A percentile compares a stretch with the other conserved stretches of the same genome.
Conservation (phyloP, 495 filamentous ascomycete genomes). For the Neurospora sp. region DNA sequence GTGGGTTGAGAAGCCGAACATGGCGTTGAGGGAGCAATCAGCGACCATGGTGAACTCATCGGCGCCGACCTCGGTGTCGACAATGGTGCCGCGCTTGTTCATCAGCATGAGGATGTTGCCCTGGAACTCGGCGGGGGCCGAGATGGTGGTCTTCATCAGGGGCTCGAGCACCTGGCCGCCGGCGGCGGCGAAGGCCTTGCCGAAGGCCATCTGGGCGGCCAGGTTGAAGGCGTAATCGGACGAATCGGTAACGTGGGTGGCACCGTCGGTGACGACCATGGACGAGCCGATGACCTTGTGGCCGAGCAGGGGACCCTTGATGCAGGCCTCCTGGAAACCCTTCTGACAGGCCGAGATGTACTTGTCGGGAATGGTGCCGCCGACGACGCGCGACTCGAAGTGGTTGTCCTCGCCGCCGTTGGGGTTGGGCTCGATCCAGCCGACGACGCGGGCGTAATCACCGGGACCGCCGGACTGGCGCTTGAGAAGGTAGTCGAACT, state of each 20-base stretch:
- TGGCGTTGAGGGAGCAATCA: conserved; percentile 85
- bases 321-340: conserved; percentile 77
- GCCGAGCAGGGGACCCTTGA: conserved; percentile 84
- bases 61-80: conserved; percentile 86
- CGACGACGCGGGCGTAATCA: conserved; percentile 88
- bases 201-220: conserved; percentile 93
- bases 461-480: conserved; percentile 95
- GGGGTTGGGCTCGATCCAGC: conserved; percentile 81
- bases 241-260: conserved; percentile 96
- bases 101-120: conserved; percentile 87
- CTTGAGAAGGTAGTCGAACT: conserved; percentile 90
- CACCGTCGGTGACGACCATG: conserved; percentile 95
- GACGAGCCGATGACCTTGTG: conserved; percentile 82
- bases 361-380: conserved; percentile 91
- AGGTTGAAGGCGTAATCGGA: conserved; percentile 98
- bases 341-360: conserved; percentile 94
- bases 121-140: conserved; percentile 95
- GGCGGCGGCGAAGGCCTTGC: conserved; percentile 77
- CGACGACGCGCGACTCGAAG: conserved; percentile 79
- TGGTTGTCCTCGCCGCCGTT: conserved; percentile 58
- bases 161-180: conserved; percentile 81
- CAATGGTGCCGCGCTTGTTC: conserved; percentile 94
- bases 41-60: conserved; percentile 95
- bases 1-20: conserved; percentile 94
- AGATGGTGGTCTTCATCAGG: conserved; percentile 95